Evolutionary conservation across 257 asterid genomes (phyloP).

Genomic region (Knoxia roxburghii): DNA sequence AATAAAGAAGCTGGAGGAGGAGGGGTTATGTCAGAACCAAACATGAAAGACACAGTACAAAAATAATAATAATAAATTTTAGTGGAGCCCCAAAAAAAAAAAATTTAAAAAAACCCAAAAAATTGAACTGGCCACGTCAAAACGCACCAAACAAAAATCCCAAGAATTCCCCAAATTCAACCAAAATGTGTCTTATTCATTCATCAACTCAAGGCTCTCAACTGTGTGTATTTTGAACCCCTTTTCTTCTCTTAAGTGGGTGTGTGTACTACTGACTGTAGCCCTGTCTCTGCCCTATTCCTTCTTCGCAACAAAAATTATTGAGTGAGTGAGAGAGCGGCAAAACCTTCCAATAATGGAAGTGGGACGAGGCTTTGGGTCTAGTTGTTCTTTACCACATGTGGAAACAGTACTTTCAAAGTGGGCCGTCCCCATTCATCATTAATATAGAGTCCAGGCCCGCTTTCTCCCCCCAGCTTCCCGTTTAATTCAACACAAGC

Average conservation of each 20-base stretch:
- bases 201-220: background rate
- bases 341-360: slow-evolving; percentile 26
- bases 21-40: slow-evolving; percentile 18
- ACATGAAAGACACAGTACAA: slow-evolving; percentile 1
- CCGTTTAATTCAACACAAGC: background rate
- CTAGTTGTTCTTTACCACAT: slow-evolving; percentile 21
- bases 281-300: background rate
- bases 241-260: no score
- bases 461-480: background rate
- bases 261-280: no score
- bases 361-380: slow-evolving; percentile 23
- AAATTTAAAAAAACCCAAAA: no score
- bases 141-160: slow-evolving; percentile 15
- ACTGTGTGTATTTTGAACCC: no score
- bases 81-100: slow-evolving; percentile 11
- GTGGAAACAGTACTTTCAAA: slow-evolving; percentile 21
- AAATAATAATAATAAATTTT: no score
- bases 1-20: slow-evolving; percentile 13
- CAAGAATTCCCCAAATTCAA: slow-evolving; percentile 7
- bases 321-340: slow-evolving; percentile 9
- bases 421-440: slow-evolving; percentile 18
- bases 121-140: slow-evolving; percentile 14
- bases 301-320: background rate
- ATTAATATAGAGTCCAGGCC: slow-evolving; percentile 10
- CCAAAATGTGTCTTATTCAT: slow-evolving; percentile 1